These are phyloP conservation scores for Ilex aquifolium DNA, from an alignment of 257 asterid genomes.

Conservation along the genomic window DNA sequence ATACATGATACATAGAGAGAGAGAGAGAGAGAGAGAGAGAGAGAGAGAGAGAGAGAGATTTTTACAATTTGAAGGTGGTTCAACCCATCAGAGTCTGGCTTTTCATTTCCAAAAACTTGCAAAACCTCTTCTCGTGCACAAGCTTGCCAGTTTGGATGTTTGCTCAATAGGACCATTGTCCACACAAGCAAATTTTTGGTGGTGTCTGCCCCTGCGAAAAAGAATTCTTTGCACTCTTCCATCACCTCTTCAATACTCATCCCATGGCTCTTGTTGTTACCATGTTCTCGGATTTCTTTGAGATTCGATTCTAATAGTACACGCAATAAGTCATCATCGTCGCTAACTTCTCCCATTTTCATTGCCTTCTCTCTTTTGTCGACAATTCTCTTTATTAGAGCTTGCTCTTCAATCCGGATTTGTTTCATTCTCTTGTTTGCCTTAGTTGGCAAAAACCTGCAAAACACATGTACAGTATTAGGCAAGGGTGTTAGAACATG, in stretches of 20 bases:
- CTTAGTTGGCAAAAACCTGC: slow-evolving; percentile 5
- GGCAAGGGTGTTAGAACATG: no score
- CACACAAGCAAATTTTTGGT: slow-evolving; percentile 32
- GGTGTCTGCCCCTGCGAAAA: slow-evolving; percentile 56
- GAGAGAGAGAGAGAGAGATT: no score
- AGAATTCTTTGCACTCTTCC: slow-evolving; percentile 42
- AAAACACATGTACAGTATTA: neutral
- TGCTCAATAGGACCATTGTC: slow-evolving; percentile 40
- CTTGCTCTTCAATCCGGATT: neutral
- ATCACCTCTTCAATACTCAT: slow-evolving; percentile 42
- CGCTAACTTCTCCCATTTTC: neutral
- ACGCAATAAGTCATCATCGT: neutral
- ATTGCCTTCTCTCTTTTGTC: neutral
- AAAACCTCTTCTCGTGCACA: slow-evolving; percentile 28
- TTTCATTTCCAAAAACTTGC: slow-evolving; percentile 18
- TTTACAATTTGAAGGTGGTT: slow-evolving; percentile 35
- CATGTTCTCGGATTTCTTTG: neutral
- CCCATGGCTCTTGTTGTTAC: slow-evolving; percentile 11
- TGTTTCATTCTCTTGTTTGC: neutral
- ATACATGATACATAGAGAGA: no score
- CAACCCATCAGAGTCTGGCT: slow-evolving; percentile 26
- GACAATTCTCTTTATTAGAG: neutral
- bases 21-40: no score
- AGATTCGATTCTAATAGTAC: neutral
- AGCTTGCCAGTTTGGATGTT: slow-evolving; percentile 44